phyloP scores from a whole-genome alignment of 2,329 filamentous ascomycete genomes.

The Talaromyces islandicus region DNA sequence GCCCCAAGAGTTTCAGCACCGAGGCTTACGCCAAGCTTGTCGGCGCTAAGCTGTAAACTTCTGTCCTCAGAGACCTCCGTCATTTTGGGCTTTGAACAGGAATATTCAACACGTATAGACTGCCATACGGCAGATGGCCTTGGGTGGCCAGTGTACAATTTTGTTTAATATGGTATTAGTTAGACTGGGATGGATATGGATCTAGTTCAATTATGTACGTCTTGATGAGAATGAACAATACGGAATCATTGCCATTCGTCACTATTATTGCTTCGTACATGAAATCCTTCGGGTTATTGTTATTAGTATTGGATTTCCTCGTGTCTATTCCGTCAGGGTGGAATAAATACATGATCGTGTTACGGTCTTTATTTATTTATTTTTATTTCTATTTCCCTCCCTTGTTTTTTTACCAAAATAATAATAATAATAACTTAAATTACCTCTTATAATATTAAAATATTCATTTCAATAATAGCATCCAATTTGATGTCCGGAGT shows the following conservation, averaged over 20 bases:
- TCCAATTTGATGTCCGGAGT: no score
- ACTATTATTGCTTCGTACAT: background rate
- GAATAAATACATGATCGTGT: no score
- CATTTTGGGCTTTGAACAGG: background rate
- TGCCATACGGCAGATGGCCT: constrained; percentile 19
- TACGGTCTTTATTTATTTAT: no score
- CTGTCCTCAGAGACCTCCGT: background rate
- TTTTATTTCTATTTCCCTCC: no score
- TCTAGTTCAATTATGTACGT: constrained; percentile 25
- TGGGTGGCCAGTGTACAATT: background rate
- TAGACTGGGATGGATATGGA: constrained; percentile 17
- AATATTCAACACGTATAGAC: constrained; percentile 9
- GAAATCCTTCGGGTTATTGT: background rate
- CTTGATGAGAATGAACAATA: constrained; percentile 29
- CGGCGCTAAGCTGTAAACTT: constrained; percentile 75
- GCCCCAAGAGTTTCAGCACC: constrained; percentile 98
- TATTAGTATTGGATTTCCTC: no score
- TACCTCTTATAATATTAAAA: no score
- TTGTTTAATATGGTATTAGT: constrained; percentile 3
- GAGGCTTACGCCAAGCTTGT: constrained; percentile 93
- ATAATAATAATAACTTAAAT: no score
- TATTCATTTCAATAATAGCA: no score
- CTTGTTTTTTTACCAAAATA: no score
- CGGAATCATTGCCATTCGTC: constrained; percentile 17
- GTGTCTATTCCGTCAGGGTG: no score